phyloP scores from a whole-genome alignment of 257 asterid genomes.

The Petunia axillaris region DNA sequence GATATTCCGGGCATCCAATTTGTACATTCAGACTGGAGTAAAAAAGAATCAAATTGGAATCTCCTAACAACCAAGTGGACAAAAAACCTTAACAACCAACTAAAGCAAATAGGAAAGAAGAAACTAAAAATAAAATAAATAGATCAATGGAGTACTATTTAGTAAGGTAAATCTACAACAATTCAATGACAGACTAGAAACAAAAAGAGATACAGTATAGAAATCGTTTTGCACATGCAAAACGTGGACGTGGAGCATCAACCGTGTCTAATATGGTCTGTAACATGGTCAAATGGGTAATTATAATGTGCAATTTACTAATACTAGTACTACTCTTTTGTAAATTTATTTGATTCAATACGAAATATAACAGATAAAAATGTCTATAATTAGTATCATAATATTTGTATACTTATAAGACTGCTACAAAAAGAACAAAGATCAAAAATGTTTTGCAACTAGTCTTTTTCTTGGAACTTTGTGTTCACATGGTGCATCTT shows the following conservation, averaged over 20 bases:
- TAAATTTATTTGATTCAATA: no score
- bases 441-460: not conserved
- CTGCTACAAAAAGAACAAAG: no score
- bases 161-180: no score
- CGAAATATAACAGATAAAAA: no score
- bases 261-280: not conserved
- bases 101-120: not conserved
- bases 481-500: not conserved
- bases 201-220: not conserved
- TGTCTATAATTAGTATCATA: no score
- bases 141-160: no score
- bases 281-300: not conserved
- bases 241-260: slow-evolving; percentile 2
- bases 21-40: not conserved
- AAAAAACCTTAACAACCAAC: not conserved
- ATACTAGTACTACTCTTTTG: not conserved
- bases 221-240: not conserved
- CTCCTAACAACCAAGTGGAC: not conserved
- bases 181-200: not conserved
- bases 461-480: not conserved
- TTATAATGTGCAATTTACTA: not conserved
- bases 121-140: no score
- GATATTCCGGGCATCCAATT: no score
- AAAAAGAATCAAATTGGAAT: not conserved
- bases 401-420: no score